A percentile compares a stretch with the other conserved stretches of the same genome.
Evolutionary conservation across 177 flowering plant genomes (phyloP).

Genomic region (Vitis hybrid): DNA sequence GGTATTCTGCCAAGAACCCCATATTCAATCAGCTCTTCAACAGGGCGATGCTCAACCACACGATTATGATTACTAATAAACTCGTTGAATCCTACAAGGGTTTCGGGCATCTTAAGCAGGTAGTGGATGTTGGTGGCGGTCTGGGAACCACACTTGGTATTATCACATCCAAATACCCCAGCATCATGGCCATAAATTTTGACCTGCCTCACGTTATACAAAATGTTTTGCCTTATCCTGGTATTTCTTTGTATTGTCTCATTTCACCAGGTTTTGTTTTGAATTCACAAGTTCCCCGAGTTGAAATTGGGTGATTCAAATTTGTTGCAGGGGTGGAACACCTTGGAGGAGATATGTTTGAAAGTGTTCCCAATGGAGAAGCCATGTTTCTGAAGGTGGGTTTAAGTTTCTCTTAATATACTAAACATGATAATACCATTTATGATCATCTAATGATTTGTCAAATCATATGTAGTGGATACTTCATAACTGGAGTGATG

Average conservation of each 20-base stretch:
- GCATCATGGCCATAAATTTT: constrained; percentile 31
- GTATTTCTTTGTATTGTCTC: constrained; percentile 5
- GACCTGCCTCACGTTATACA: constrained; percentile 38
- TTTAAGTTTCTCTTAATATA: no score
- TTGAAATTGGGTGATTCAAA: not conserved
- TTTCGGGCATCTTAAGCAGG: constrained; percentile 11
- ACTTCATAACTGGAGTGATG: no score
- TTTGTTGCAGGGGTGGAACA: constrained; percentile 22
- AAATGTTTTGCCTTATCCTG: constrained; percentile 28
- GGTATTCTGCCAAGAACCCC: constrained; percentile 11
- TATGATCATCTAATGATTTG: no score
- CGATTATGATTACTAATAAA: constrained; percentile 6
- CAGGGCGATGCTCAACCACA: constrained; percentile 17
- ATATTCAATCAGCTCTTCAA: constrained; percentile 23
- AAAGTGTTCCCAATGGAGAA: constrained; percentile 29
- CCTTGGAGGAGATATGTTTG: constrained; percentile 29
- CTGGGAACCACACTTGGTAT: constrained; percentile 18
- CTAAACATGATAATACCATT: no score
- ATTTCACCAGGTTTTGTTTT: not conserved
- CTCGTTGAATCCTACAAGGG: constrained; percentile 30
- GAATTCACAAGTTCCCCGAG: no score
- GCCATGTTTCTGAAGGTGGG: constrained; percentile 28
- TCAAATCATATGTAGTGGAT: no score
- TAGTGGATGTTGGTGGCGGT: constrained; percentile 45
- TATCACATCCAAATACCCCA: constrained; percentile 27